These are phyloP conservation scores for Candida khao-thaluensis DNA, from an alignment of 805 yeast genomes.

Conservation along the genomic window DNA sequence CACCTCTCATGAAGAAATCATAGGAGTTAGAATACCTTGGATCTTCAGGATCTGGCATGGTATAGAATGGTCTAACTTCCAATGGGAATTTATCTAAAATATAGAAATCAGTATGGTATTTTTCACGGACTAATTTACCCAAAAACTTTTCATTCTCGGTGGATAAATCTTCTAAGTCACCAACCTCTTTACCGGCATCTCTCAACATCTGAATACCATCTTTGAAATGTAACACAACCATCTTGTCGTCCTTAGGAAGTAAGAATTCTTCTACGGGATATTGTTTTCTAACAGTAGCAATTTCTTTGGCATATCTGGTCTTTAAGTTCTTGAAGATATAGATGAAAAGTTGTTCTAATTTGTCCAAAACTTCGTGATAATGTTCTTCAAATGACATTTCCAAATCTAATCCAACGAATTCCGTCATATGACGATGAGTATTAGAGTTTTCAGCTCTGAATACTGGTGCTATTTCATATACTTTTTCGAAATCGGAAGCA, in stretches of 20 bases:
- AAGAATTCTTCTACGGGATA: constrained; percentile 97
- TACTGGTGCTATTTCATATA: constrained; percentile 95
- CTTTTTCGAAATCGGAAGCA: constrained; percentile 96
- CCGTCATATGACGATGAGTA: constrained; percentile 99
- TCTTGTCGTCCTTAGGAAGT: constrained; percentile 89
- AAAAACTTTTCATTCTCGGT: constrained; percentile 94
- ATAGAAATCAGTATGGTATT: constrained; percentile 96
- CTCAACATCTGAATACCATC: constrained; percentile 88
- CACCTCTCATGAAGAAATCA: constrained; percentile 99
- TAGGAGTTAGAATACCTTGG: constrained; percentile 94
- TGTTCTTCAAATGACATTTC: constrained; percentile 99
- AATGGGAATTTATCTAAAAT: constrained; percentile 97
- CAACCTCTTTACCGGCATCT: constrained; percentile 83
- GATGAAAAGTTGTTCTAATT: constrained; percentile 71
- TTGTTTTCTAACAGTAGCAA: constrained; percentile 86
- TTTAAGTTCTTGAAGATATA: constrained; percentile 86
- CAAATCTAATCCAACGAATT: constrained; percentile 93
- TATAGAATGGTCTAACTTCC: constrained; percentile 96
- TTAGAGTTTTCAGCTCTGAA: constrained; percentile 99
- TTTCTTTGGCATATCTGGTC: constrained; percentile 75
- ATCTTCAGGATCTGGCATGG: constrained; percentile 96
- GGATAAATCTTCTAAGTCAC: constrained; percentile 82
- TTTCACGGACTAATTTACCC: constrained; percentile 88
- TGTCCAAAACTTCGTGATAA: constrained; percentile 81
- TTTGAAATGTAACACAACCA: constrained; percentile 84